These are phyloP conservation scores for Malassezia caprae DNA, from an alignment of 1,284 basidiomycete genomes.

Conservation along the genomic window DNA sequence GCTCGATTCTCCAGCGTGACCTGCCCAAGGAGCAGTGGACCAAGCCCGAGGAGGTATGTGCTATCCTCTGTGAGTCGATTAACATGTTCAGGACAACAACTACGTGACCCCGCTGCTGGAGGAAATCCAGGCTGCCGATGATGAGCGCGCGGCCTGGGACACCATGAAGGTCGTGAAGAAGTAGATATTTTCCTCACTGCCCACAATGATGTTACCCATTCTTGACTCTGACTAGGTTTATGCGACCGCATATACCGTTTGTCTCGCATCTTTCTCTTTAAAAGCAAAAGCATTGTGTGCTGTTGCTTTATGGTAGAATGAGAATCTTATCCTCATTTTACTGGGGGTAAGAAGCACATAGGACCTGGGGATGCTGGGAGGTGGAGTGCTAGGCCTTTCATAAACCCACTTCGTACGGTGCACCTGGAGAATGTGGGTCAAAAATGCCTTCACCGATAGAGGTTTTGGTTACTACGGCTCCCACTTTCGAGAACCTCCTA, in stretches of 20 bases:
- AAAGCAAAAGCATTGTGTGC: background rate
- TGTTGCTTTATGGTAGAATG: background rate
- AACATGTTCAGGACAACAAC: constrained; percentile 63
- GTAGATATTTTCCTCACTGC: background rate
- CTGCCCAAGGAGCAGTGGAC: constrained; percentile 80
- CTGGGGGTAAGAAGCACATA: background rate
- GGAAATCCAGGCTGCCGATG: constrained; percentile 65
- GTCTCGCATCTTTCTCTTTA: background rate
- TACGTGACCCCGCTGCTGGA: constrained; percentile 76
- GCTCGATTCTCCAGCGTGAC: constrained; percentile 67
- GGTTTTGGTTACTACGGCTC: background rate
- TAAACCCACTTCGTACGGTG: background rate
- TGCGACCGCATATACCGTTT: background rate
- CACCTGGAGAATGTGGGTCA: background rate
- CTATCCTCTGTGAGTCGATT: constrained; percentile 15
- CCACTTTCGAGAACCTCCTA: background rate
- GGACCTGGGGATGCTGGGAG: background rate
- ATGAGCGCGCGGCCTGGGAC: constrained; percentile 78
- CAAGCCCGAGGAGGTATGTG: constrained; percentile 61
- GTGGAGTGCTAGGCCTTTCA: background rate
- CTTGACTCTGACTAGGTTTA: background rate
- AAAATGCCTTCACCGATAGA: background rate
- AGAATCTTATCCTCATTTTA: background rate
- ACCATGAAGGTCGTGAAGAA: constrained; percentile 48
- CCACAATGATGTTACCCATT: background rate